These are phyloP conservation scores for Coemansia sp. DNA, from an alignment of 192 early-diverging fungal species.

Conservation along the genomic window DNA sequence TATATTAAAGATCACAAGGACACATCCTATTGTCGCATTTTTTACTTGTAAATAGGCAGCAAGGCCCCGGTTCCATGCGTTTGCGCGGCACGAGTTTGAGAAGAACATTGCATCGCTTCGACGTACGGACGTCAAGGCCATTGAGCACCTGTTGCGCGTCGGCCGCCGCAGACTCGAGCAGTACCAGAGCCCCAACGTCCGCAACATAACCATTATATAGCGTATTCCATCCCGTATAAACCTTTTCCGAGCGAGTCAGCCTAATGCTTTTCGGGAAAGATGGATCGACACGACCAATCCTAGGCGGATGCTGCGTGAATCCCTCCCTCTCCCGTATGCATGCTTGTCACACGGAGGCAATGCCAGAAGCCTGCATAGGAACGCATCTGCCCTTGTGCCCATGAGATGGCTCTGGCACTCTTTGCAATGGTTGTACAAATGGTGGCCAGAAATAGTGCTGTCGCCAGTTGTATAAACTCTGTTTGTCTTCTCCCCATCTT, in stretches of 20 bases:
- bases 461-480: not conserved
- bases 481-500: not conserved
- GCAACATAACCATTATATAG: conserved; percentile 50
- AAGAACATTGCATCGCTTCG: conserved; percentile 56
- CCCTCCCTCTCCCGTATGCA: too few species aligned
- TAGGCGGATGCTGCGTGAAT: too few species aligned
- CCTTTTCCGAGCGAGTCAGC: too few species aligned
- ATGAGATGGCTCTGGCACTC: too few species aligned
- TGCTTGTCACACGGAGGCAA: too few species aligned
- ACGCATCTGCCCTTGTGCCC: too few species aligned
- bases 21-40: not conserved
- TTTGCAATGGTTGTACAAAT: too few species aligned
- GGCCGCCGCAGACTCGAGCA: conserved; percentile 67
- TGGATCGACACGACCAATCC: too few species aligned
- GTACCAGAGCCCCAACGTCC: conserved; percentile 64
- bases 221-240: not conserved
- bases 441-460: too few species aligned
- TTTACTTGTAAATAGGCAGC: conserved; percentile 53
- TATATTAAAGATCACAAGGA: conserved; percentile 3
- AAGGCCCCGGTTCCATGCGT: conserved; percentile 65
- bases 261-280: too few species aligned
- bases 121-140: conserved; percentile 67
- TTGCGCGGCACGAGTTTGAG: conserved; percentile 70
- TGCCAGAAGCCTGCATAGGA: too few species aligned
- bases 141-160: conserved; percentile 69